These are phyloP conservation scores for Trichoderma guizhouense DNA, from an alignment of 2,329 filamentous ascomycete genomes.

Conservation along the genomic window DNA sequence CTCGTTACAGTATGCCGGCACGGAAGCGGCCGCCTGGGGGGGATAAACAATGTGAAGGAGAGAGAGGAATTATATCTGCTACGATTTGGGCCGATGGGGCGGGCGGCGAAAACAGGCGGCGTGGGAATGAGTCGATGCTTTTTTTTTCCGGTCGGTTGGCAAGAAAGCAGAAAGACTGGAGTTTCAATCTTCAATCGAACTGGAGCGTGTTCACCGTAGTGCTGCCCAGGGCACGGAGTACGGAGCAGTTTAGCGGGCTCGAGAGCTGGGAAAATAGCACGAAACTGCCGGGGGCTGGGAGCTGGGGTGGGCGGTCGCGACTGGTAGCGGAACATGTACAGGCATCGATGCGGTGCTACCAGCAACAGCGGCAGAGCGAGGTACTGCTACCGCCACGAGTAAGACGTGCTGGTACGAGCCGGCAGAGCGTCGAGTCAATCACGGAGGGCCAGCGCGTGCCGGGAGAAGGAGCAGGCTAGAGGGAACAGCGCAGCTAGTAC, in stretches of 20 bases:
- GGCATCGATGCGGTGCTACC: neutral
- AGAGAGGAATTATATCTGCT: neutral
- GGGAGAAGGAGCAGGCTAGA: neutral
- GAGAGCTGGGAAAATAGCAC: conserved; percentile 1
- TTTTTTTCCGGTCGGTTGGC: conserved; percentile 7
- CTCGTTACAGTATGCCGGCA: neutral
- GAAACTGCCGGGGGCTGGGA: conserved; percentile 5
- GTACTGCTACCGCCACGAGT: neutral
- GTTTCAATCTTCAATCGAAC: conserved; percentile 4
- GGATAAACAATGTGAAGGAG: neutral
- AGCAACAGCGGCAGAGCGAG: neutral
- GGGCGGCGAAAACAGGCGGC: conserved; percentile 3
- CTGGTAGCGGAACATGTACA: neutral
- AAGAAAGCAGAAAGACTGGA: conserved; percentile 8
- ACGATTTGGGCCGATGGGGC: neutral
- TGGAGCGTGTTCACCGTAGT: conserved; percentile 12
- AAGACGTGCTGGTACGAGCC: neutral
- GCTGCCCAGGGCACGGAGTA: conserved; percentile 14
- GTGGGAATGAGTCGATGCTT: neutral
- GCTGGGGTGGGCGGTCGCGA: neutral
- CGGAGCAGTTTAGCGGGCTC: neutral
- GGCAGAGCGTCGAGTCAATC: neutral
- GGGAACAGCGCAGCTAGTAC: neutral
- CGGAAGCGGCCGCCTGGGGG: conserved; percentile 1
- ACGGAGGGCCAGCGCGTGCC: neutral